Percentiles rank a stretch among this genome's conserved stretches.
phyloP scores from a whole-genome alignment of 257 asterid species.

The Solanum rostratum region DNA sequence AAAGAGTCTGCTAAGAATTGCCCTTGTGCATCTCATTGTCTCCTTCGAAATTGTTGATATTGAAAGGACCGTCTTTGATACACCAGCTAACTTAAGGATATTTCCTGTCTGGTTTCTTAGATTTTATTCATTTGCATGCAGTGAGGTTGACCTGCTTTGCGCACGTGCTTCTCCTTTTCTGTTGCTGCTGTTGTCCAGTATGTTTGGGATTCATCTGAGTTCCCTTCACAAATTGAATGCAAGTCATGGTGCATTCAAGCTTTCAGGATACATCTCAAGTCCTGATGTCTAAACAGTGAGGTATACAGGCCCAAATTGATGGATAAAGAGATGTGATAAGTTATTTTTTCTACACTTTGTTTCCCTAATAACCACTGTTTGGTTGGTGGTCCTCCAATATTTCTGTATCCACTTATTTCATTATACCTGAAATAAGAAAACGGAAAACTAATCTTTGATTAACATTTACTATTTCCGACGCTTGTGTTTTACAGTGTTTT shows the following conservation, averaged over 20 bases:
- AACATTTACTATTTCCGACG: neutral
- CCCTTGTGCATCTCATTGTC: no score
- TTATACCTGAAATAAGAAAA: neutral
- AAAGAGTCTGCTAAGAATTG: no score
- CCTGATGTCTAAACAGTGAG: constrained; percentile 54
- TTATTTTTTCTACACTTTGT: neutral
- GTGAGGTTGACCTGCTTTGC: constrained; percentile 53
- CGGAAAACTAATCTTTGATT: neutral
- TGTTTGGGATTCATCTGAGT: constrained; percentile 53
- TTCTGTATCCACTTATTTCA: constrained; percentile 50
- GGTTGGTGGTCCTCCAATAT: constrained; percentile 78
- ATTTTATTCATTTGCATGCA: constrained; percentile 28
- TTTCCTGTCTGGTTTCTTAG: neutral
- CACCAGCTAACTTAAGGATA: constrained; percentile 9
- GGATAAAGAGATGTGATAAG: neutral
- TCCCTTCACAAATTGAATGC: constrained; percentile 33
- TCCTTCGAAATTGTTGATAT: constrained; percentile 24
- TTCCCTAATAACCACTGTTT: constrained; percentile 20
- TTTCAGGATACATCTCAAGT: constrained; percentile 11
- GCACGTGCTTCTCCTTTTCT: constrained; percentile 59
- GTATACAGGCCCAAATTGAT: constrained; percentile 20
- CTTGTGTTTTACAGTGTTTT: constrained; percentile 7
- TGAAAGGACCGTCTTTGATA: constrained; percentile 48
- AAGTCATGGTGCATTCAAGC: constrained; percentile 44
- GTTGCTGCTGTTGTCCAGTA: constrained; percentile 40